Conservation (phyloP, 805 yeast species). For the Yamadazyma philogaea region DNA sequence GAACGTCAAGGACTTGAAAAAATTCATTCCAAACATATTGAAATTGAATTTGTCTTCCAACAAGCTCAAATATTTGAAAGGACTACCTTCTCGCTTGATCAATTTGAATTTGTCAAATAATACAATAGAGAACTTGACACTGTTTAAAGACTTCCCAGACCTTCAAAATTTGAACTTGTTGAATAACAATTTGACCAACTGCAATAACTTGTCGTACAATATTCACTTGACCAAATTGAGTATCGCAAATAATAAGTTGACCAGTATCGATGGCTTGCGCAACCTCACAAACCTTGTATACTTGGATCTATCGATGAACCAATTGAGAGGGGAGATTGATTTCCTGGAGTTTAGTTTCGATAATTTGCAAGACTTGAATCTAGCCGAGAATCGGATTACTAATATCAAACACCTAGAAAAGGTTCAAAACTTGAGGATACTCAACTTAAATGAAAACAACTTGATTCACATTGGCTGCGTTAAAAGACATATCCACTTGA, state of each 20-base stretch:
- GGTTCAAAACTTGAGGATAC: slow-evolving; percentile 32
- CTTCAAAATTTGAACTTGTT: slow-evolving; percentile 43
- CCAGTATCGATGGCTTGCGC: slow-evolving; percentile 33
- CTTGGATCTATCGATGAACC: slow-evolving; percentile 43
- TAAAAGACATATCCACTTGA: slow-evolving; percentile 27
- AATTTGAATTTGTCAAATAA: slow-evolving; percentile 39
- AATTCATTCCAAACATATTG: slow-evolving; percentile 43
- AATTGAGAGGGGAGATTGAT: slow-evolving; percentile 36
- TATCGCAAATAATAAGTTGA: slow-evolving; percentile 35
- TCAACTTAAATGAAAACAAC: slow-evolving; percentile 43
- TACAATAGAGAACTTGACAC: slow-evolving; percentile 37
- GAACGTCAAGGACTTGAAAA: slow-evolving; percentile 42
- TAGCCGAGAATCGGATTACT: slow-evolving; percentile 41
- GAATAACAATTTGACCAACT: slow-evolving; percentile 32
- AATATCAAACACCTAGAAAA: slow-evolving; percentile 33
- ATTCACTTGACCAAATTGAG: slow-evolving; percentile 43
- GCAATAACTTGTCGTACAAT: slow-evolving; percentile 36
- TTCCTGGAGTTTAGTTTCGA: slow-evolving; percentile 32
- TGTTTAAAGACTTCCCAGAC: slow-evolving; percentile 38
- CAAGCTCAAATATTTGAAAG: slow-evolving; percentile 40
- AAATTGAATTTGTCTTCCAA: slow-evolving; percentile 42
- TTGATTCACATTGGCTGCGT: slow-evolving; percentile 22
- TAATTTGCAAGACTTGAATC: slow-evolving; percentile 41
- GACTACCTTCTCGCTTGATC: slow-evolving; percentile 41
- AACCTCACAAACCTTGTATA: slow-evolving; percentile 37